Evolutionary conservation across 768 basidiomycete genomes (phyloP).

Genomic region (Tylopilus rubrobrunneus): DNA sequence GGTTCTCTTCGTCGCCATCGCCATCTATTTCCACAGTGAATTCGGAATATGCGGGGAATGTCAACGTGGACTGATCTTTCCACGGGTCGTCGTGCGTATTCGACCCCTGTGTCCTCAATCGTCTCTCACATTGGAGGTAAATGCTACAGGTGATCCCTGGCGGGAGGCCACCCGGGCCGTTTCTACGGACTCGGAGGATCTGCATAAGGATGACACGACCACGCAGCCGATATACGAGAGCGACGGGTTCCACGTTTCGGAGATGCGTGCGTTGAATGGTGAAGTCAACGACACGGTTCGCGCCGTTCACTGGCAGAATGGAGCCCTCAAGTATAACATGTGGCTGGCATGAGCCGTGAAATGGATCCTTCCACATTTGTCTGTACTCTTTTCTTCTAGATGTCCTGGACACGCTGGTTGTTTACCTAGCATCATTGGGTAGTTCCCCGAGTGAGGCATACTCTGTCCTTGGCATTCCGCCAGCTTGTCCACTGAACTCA

Average conservation of each 20-base stretch:
- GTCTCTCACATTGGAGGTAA: no score
- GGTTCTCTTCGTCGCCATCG: conserved; percentile 45
- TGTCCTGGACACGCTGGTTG: no score
- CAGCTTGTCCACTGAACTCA: no score
- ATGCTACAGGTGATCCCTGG: conserved; percentile 73
- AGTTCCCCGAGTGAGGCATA: no score
- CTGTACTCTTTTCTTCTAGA: no score
- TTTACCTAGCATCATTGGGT: no score
- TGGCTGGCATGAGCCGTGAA: conserved; percentile 31
- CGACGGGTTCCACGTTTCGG: conserved; percentile 69
- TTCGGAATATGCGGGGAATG: conserved; percentile 52
- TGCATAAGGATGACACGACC: conserved; percentile 43
- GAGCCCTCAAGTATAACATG: conserved; percentile 43
- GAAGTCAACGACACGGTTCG: conserved; percentile 46
- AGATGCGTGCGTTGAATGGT: conserved; percentile 42
- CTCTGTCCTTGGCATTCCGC: no score
- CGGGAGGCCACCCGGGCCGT: conserved; percentile 64
- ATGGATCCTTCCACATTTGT: no score
- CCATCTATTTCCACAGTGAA: conserved; percentile 47
- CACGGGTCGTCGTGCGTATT: no score
- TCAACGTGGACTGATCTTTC: no score
- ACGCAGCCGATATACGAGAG: conserved; percentile 53
- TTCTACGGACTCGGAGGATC: conserved; percentile 53
- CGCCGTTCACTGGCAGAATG: conserved; percentile 55
- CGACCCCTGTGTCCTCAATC: no score